Evolutionary conservation across 108 stramenopile species (phyloP).

Genomic region (Asterionellopsis glacialis): DNA sequence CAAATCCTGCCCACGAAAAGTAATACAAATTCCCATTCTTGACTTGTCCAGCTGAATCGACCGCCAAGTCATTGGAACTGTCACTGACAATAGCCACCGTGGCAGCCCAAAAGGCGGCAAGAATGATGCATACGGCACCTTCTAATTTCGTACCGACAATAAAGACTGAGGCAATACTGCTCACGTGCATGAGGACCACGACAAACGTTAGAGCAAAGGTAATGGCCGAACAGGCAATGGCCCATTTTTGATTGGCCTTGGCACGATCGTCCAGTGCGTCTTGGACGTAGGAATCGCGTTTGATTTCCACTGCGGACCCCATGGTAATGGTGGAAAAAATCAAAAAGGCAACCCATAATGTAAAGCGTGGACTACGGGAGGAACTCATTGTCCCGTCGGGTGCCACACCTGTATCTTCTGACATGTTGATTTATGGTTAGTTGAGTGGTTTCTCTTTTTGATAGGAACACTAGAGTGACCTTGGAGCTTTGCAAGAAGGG

Average conservation of each 20-base stretch:
- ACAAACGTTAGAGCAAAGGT: slow-evolving; percentile 48
- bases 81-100: slow-evolving; percentile 65
- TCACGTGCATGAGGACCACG: slow-evolving; percentile 51
- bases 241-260: slow-evolving; percentile 46
- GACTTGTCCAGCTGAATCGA: slow-evolving; percentile 42
- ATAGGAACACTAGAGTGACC: too few species aligned
- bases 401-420: too few species aligned
- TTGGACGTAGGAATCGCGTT: background rate
- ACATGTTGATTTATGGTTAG: too few species aligned
- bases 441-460: too few species aligned
- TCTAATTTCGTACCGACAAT: slow-evolving; percentile 70
- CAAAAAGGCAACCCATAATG: slow-evolving; percentile 65
- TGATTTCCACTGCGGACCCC: slow-evolving; percentile 40
- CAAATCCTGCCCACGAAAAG: slow-evolving; percentile 65
- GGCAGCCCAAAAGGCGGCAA: slow-evolving; percentile 64
- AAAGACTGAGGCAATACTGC: slow-evolving; percentile 36
- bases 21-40: slow-evolving; percentile 83
- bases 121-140: slow-evolving; percentile 44
- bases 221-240: slow-evolving; percentile 60
- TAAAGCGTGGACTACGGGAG: slow-evolving; percentile 71
- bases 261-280: background rate
- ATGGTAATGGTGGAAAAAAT: slow-evolving; percentile 58
- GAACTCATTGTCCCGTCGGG: too few species aligned
- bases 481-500: too few species aligned
- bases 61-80: slow-evolving; percentile 50